Percentiles rank a stretch among this genome's conserved stretches.
phyloP scores from a whole-genome alignment of 2,329 filamentous ascomycete species.

The Venturia oleaginea region DNA sequence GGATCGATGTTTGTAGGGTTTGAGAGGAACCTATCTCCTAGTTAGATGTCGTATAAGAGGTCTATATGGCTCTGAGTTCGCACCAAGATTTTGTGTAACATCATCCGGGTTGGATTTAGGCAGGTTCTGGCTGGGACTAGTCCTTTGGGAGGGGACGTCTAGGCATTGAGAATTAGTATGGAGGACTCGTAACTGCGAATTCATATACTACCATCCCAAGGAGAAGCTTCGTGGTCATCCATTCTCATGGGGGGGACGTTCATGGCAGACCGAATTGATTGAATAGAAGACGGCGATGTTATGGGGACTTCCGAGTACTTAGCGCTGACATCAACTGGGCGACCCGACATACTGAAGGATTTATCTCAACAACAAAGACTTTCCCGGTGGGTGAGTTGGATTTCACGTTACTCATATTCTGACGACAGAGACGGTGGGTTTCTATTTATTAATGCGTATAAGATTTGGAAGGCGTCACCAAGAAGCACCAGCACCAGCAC shows the following conservation, averaged over 20 bases:
- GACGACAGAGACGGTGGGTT: neutral
- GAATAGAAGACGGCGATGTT: neutral
- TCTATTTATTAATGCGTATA: neutral
- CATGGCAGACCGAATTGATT: conserved; percentile 7
- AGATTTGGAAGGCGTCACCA: neutral
- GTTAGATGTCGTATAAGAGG: neutral
- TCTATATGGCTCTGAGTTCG: neutral
- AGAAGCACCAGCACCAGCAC: neutral
- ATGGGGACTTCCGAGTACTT: neutral
- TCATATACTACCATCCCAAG: conserved; percentile 31
- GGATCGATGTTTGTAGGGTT: neutral
- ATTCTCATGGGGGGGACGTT: conserved; percentile 19
- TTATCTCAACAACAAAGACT: neutral
- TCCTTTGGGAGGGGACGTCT: conserved; percentile 12
- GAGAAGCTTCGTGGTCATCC: conserved; percentile 34
- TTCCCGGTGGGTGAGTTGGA: neutral
- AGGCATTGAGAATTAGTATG: neutral
- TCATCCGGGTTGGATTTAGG: conserved; percentile 30
- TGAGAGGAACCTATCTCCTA: neutral
- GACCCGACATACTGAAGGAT: neutral
- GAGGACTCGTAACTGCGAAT: neutral
- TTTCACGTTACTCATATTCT: neutral
- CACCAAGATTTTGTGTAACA: conserved; percentile 20
- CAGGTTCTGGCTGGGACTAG: conserved; percentile 20
- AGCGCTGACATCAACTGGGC: neutral